These are phyloP conservation scores for Chlorella sp. DNA, from an alignment of 139 green algal species.

Conservation along the genomic window DNA sequence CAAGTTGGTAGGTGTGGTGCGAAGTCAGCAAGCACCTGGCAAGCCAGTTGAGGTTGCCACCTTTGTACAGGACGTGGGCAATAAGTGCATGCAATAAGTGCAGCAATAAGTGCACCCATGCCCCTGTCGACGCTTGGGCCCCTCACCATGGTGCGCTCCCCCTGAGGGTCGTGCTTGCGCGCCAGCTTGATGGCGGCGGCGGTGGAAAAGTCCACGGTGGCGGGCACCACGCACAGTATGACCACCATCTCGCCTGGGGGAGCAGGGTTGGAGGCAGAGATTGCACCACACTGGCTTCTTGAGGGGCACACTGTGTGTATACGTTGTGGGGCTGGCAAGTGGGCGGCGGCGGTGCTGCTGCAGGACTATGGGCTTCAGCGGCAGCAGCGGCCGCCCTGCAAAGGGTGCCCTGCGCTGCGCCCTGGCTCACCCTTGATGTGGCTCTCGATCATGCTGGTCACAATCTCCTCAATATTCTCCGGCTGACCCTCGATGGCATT, in stretches of 20 bases:
- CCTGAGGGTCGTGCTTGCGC: background rate
- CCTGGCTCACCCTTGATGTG: background rate
- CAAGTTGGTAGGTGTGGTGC: background rate
- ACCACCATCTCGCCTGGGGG: background rate
- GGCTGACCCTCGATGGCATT: background rate
- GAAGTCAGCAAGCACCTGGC: background rate
- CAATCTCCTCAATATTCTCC: background rate
- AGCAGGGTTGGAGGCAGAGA: too few species aligned
- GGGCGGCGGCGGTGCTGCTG: too few species aligned
- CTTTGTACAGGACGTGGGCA: background rate
- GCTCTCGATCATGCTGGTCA: background rate
- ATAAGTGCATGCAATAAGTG: background rate
- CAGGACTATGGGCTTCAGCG: too few species aligned
- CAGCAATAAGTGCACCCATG: too few species aligned
- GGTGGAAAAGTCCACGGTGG: background rate
- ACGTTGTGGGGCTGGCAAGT: too few species aligned
- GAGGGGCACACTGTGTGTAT: too few species aligned
- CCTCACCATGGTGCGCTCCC: background rate
- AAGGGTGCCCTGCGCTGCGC: background rate
- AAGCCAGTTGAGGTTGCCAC: background rate
- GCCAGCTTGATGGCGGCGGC: constrained; percentile 6
- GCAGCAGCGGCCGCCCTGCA: too few species aligned
- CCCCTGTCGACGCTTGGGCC: too few species aligned
- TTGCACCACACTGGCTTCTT: too few species aligned
- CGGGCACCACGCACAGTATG: background rate